Evolutionary conservation across 495 filamentous ascomycete genomes (phyloP), one percentile per base, ranked within the genome.

Genomic region (Penicillium desertorum): DNA sequence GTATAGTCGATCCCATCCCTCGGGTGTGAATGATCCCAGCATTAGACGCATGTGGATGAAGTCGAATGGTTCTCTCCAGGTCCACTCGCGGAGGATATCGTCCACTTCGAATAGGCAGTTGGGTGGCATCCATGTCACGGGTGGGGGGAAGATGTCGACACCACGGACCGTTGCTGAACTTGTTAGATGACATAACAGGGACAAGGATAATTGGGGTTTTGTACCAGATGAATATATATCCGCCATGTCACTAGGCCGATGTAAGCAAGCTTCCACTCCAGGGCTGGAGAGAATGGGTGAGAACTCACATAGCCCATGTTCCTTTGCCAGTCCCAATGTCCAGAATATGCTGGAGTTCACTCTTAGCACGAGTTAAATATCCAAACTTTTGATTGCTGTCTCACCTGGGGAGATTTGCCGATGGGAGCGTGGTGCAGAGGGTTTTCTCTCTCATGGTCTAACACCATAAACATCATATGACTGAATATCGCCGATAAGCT

Each of bases 71-170:
- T 72, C 63, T 20, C 44, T 42, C 46, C 59, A 69, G 17, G 59
- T 58, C 68, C 68, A 69, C 3, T 69, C 63, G 16, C 49, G 56
- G 34, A 65, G 54, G 42, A 55, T 47, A 53, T 71, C 63, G 41
- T 71, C 69, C 3, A 72, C 64, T 36, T 63, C 54, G 43, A 72
- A 64, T 1, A 64, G n/a, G 48, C 63, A 66, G 39, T 72, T 30
- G 25, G 29, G 20, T 51, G 61, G 70, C 45, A 20, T 47, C 45
- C 45, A 47, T 7, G 45, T 19, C 8, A 47, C 45, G 0, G 45
- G 45, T 5, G 61, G 61, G 1, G 61, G 59, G n/a, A 51, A 63
- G 3, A 63, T 19, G 25, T 63, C 61, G n/a, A 63, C 57, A 2
- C 61, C 61, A 3, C 61, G 61, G 23, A 63, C 52, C 17, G 52